These are phyloP conservation scores for Fusarium zealandicum DNA, from an alignment of 2,329 filamentous ascomycete genomes.

Conservation along the genomic window DNA sequence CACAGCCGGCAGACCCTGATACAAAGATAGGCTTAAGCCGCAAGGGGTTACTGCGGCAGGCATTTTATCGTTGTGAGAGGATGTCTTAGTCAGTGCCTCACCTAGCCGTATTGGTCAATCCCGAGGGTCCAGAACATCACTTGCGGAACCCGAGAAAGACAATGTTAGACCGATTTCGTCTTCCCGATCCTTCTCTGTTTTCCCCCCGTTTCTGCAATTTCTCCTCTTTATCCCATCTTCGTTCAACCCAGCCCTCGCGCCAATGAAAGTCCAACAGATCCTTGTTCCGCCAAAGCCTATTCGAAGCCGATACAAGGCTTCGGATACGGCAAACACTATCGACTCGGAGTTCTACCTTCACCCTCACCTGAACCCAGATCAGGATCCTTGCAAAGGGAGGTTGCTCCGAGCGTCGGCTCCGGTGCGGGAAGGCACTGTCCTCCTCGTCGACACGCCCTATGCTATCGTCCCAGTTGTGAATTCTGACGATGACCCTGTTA, in stretches of 20 bases:
- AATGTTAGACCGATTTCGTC: conserved; percentile 6
- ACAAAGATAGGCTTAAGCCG: conserved; percentile 24
- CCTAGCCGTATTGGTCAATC: conserved; percentile 31
- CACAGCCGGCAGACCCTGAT: conserved; percentile 2
- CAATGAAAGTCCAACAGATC: conserved; percentile 32
- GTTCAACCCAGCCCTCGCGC: background rate
- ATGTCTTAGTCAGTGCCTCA: conserved; percentile 27
- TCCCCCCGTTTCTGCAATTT: background rate
- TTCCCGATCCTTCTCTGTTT: conserved; percentile 16
- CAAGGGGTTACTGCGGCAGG: conserved; percentile 34
- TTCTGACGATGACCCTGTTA: conserved; percentile 23
- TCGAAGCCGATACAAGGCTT: conserved; percentile 9
- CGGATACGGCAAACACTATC: conserved; percentile 19
- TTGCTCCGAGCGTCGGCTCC: conserved; percentile 35
- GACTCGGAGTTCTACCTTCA: conserved; percentile 36
- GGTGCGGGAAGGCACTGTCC: conserved; percentile 37
- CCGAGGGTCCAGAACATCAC: conserved; percentile 24
- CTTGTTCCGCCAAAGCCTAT: conserved; percentile 19
- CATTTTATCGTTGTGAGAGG: conserved; percentile 23
- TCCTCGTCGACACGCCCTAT: conserved; percentile 41
- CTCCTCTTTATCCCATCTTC: conserved; percentile 1
- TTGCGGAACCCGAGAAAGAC: conserved; percentile 4
- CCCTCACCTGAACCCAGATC: conserved; percentile 33
- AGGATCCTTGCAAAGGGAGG: conserved; percentile 39
- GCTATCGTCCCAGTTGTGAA: conserved; percentile 40